Evolutionary conservation across 2,329 filamentous ascomycete genomes (phyloP), one percentile per base, ranked within the genome.

Genomic region (Sporothrix pallida): DNA sequence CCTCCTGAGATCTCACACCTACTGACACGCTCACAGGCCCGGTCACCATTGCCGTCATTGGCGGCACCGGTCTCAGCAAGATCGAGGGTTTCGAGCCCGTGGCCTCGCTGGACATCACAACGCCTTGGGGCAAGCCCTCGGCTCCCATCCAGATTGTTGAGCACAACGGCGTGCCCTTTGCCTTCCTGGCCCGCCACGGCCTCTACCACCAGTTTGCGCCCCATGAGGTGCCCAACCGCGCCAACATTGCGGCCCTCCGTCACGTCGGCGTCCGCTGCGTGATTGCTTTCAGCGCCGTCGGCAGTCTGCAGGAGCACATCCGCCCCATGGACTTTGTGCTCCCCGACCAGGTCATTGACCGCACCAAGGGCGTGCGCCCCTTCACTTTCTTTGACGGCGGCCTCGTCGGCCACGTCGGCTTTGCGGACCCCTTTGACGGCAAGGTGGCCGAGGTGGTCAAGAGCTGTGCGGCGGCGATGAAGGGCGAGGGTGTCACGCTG

Each of bases 161-260:
- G 82, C 95, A 98, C 87, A 88, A 90, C 76, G 92, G 92, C 77
- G 89, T 91, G 60, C 89, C 93, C 76, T 89, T 99, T 76, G 96
- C 96, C 73, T 99, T 99, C 86, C 89, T 99, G 78, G 94, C 95
- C 76, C 94, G 96, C 62, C 96, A 99, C 83, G 96, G 96, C 77
- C 81, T 90, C 13, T 87, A 96, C 88, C 96, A 99, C 85, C 89
- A 98, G 83, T 87, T 93, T 77, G 94, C 95, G 6, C 96, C 96
- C 0, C 95, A 98, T 81, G 96, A 99, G 84, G 93, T 99, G n/a
- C 94, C 95, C 74, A 89, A 91, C 77, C 93, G 93, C 76, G 96
- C 96, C 83, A 99, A 98, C 86, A 97, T 99, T 79, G 95, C 96
- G n/a, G 96, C 96, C n/a, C 87, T 99, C 76, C 91, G 96, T 77